Percentiles rank a stretch among this genome's conserved stretches.
Conservation (phyloP, 225 moss, liverwort and hornwort species). For the Takakia lepidozioides region DNA sequence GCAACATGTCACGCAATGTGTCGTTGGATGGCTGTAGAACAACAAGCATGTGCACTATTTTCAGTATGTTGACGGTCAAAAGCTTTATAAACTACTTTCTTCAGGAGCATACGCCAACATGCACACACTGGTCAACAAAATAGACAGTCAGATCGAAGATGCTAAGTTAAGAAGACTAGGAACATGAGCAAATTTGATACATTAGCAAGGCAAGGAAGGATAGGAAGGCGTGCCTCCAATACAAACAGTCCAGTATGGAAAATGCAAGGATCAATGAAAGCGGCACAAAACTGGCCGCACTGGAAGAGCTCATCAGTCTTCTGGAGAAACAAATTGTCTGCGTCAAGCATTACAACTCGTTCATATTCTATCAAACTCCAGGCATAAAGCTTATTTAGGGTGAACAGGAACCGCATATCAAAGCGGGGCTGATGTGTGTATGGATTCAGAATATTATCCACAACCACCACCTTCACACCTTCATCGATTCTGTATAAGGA, state of each 20-base stretch:
- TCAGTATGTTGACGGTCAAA: too few relatives aligned
- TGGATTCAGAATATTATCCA: conserved; percentile 55
- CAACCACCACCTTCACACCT: conserved; percentile 34
- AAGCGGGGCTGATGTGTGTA: conserved; percentile 23
- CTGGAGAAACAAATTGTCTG: conserved; percentile 66
- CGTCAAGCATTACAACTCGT: conserved; percentile 71
- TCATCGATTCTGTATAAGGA: conserved; percentile 31
- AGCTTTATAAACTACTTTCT: not conserved
- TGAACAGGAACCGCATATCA: conserved; percentile 38
- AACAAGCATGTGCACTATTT: too few relatives aligned
- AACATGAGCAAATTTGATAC: too few relatives aligned
- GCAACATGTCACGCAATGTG: conserved; percentile 36
- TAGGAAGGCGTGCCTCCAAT: conserved; percentile 29
- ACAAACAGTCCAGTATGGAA: conserved; percentile 81
- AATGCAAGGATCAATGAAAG: conserved; percentile 67
- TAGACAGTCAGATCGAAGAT: too few relatives aligned
- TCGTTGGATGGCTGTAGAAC: conserved; percentile 51
- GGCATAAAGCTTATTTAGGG: conserved; percentile 63
- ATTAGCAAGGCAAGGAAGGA: not conserved
- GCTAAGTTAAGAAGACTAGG: too few relatives aligned
- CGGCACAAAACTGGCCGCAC: conserved; percentile 76
- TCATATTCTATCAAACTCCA: conserved; percentile 66
- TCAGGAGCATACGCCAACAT: not conserved
- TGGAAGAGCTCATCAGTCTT: conserved; percentile 63
- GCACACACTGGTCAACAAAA: too few relatives aligned